Evolutionary conservation across 108 stramenopile species (phyloP), one percentile per base, ranked within the genome.

Genomic region (Pseudonitzschia delicatissima): DNA sequence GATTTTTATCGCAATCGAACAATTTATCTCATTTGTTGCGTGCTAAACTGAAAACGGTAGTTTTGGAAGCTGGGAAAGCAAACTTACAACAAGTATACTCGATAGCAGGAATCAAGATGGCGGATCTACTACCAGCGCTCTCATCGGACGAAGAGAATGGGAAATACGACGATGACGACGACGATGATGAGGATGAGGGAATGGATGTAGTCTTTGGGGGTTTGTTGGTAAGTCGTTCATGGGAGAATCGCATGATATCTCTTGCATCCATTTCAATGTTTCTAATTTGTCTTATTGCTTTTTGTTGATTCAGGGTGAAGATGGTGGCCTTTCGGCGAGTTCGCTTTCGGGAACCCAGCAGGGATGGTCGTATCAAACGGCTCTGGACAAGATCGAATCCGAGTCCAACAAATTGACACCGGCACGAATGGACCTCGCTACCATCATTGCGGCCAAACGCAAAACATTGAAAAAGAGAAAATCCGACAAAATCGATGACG

Each of bases 331-430:
- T 13, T 64, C 63, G 15, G 64, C 74, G 40, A 60, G 69, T 12
- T 62, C 68, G 8, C 55, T 64, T 5, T 40, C 37, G 26, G 74
- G 66, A 53, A 17, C 23, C 57, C 79, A 80, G 76, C 58, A 68
- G 45, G 82, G 87, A 31, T 92, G 91, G 91, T 87, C 85, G 25
- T 93, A 90, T 68, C 83, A 87, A 62, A 86, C 88, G 11, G 91
- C 88, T 18, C 63, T 93, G 61, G 67, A 84, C 26, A 67, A 83
- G 26, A 66, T 93, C 18, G 67, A 82, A 31, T 66, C 65, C 39
- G 80, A 85, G 28, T 71, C 71, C 4, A 50, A 7, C 2, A 18
- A 15, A 18, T 39, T 18, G 18, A 60, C 64, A 18, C 72, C 78
- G 28, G 84, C 84, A 32, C 70, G 88, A 29, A 87, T 88, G 68